These are phyloP conservation scores for Tylopilus subfusipes DNA, from an alignment of 768 basidiomycete genomes.

Conservation along the genomic window DNA sequence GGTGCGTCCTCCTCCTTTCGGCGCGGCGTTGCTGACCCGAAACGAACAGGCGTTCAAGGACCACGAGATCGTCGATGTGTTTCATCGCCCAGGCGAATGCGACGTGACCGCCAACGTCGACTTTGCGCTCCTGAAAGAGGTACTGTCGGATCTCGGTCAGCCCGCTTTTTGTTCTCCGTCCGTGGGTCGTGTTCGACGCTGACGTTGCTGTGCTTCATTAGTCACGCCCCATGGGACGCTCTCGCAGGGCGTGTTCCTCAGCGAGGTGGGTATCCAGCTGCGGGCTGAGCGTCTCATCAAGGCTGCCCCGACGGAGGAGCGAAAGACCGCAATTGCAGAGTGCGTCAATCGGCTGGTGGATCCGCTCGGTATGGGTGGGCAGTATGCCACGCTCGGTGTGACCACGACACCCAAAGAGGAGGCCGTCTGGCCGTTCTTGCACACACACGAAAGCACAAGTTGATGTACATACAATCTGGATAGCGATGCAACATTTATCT, in stretches of 20 bases:
- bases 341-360: slow-evolving; percentile 76
- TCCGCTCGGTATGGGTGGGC: slow-evolving; percentile 75
- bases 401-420: slow-evolving; percentile 11
- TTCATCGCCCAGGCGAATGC: slow-evolving; percentile 79
- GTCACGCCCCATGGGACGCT: slow-evolving; percentile 62
- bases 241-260: slow-evolving; percentile 72
- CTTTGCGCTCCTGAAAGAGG: slow-evolving; percentile 83
- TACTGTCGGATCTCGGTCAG: slow-evolving; percentile 63
- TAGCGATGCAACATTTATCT: background rate
- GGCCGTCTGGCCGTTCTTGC: slow-evolving; percentile 33
- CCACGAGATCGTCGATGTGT: slow-evolving; percentile 82
- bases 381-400: slow-evolving; percentile 80
- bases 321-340: slow-evolving; percentile 49
- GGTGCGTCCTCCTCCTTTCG: slow-evolving; percentile 43
- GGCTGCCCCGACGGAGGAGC: slow-evolving; percentile 46
- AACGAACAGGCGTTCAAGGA: slow-evolving; percentile 75
- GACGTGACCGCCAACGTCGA: slow-evolving; percentile 98
- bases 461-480: background rate
- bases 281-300: slow-evolving; percentile 64
- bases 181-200: background rate
- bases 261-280: slow-evolving; percentile 66
- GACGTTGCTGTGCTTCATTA: slow-evolving; percentile 11
- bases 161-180: background rate
- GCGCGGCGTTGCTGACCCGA: background rate
- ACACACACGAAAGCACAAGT: background rate